Conservation (phyloP, 2,329 filamentous ascomycete genomes). For the Cytospora piceae region DNA sequence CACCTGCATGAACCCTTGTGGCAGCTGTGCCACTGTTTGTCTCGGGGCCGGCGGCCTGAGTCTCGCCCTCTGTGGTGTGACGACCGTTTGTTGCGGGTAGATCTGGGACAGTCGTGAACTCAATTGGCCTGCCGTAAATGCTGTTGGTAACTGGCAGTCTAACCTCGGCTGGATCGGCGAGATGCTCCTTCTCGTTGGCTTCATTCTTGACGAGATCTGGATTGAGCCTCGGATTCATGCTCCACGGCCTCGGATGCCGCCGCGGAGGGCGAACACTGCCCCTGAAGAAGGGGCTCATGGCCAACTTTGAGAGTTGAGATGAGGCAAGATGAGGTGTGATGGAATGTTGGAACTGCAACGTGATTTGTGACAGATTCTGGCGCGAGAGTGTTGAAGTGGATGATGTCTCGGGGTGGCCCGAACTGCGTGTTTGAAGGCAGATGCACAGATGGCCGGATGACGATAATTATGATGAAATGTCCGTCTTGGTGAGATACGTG, state of each 20-base stretch:
- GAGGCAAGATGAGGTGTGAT: not conserved
- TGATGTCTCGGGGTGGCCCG: not conserved
- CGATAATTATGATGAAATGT: not conserved
- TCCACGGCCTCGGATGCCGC: constrained; percentile 27
- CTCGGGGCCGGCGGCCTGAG: constrained; percentile 3
- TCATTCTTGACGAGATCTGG: constrained; percentile 22
- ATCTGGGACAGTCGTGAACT: constrained; percentile 5
- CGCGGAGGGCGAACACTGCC: constrained; percentile 26
- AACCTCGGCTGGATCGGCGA: constrained; percentile 14
- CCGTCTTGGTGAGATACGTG: not conserved
- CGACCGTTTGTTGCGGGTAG: not conserved
- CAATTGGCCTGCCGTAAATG: constrained; percentile 18
- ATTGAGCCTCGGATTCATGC: constrained; percentile 28
- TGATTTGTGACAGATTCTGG: not conserved
- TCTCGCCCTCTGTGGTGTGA: not conserved
- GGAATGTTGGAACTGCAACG: not conserved
- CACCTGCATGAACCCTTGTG: not conserved
- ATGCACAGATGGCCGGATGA: not conserved
- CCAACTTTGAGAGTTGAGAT: not conserved
- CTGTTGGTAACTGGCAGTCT: constrained; percentile 29
- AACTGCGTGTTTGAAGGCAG: not conserved
- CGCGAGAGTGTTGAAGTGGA: not conserved
- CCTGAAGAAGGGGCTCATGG: constrained; percentile 30
- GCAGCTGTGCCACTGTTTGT: not conserved
- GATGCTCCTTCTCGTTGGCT: constrained; percentile 13